Percentiles rank a stretch among this genome's conserved stretches.
These are phyloP conservation scores for Colletotrichum sp. DNA, from an alignment of 2,329 filamentous ascomycete genomes.

Conservation along the genomic window DNA sequence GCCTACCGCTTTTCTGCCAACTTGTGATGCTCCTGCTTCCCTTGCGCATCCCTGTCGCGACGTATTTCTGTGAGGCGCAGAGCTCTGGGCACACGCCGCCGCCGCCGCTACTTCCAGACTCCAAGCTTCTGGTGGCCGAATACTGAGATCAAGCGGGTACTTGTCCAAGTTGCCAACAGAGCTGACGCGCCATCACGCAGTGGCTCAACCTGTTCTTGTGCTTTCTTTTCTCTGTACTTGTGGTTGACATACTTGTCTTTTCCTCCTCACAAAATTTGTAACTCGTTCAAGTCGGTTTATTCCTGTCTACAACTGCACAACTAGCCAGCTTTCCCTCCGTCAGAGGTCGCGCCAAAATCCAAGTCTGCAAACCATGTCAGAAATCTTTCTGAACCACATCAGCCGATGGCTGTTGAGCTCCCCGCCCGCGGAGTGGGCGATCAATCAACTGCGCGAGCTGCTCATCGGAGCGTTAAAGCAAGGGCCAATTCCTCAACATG, in stretches of 20 bases:
- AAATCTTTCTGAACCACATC: conserved; percentile 54
- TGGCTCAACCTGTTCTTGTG: not conserved
- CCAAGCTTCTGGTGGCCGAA: conserved; percentile 9
- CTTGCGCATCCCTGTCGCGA: conserved; percentile 15
- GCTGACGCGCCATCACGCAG: conserved; percentile 13
- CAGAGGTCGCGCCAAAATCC: not conserved
- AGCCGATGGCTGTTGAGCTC: conserved; percentile 80
- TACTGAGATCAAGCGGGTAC: conserved; percentile 13
- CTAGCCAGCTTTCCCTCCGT: not conserved
- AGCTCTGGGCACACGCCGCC: conserved; percentile 21
- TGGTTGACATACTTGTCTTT: not conserved
- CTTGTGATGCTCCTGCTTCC: not conserved
- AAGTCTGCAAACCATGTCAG: conserved; percentile 49
- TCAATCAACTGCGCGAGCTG: conserved; percentile 79
- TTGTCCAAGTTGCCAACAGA: conserved; percentile 14
- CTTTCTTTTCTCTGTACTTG: not conserved
- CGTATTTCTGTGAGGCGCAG: conserved; percentile 20
- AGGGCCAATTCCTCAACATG: conserved; percentile 90
- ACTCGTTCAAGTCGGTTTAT: not conserved
- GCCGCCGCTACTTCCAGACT: conserved; percentile 10
- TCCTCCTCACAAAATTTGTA: not conserved
- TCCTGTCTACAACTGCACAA: not conserved
- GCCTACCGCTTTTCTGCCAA: not conserved
- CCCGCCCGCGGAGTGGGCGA: conserved; percentile 89
- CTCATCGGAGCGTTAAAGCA: conserved; percentile 89